Evolutionary conservation across 805 yeast species (phyloP), one percentile per base, ranked within the genome.

Genomic region (Nakazawaea anatomiae): DNA sequence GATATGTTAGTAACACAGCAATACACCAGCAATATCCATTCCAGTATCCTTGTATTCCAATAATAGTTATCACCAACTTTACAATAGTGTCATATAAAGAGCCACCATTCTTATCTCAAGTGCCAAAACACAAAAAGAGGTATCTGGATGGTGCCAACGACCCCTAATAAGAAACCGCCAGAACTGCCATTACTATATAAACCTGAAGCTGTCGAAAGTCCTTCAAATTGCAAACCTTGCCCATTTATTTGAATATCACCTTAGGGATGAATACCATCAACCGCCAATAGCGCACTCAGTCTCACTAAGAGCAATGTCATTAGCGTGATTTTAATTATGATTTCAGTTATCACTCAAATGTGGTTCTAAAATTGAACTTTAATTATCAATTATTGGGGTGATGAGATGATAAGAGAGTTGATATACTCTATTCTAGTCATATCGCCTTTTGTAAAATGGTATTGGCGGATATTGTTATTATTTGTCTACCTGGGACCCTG

Each of bases 211-310:
- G 74, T 67, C 14, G 69, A 59, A 50, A 69, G 67, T 40, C 69
- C 68, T 56, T 76, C 80, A 74, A 68, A 42, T 69, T 63, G 54
- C 70, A 74, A 28, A 58, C 61, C 50, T 74, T 70, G 12, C 72
- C 71, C 50, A 64, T 57, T 54, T 63, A 72, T 42, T 56, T 62
- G 6, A 71, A 63, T 41, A 73, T 67, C 4, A 72, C 46, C 47
- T 57, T 58, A 1, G 78, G 67, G 36, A 74, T 61, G 5, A 55
- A 29, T 30, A 64, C 58, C 77, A 75, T 75, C 35, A 4, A 71
- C 47, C 6, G 79, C 78, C 58, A 75, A 75, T 34, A 71, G 73
- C 6, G 75, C 73, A 27, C 78, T 77, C 6, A 74, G 55, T 4
- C 75, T 76, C 14, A 73, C 49, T 5, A 68, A 48, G 67, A 66